A percentile compares a stretch with the other conserved stretches of the same genome.
These are phyloP conservation scores for Suillus plorans DNA, from an alignment of 768 basidiomycete species.

Conservation along the genomic window DNA sequence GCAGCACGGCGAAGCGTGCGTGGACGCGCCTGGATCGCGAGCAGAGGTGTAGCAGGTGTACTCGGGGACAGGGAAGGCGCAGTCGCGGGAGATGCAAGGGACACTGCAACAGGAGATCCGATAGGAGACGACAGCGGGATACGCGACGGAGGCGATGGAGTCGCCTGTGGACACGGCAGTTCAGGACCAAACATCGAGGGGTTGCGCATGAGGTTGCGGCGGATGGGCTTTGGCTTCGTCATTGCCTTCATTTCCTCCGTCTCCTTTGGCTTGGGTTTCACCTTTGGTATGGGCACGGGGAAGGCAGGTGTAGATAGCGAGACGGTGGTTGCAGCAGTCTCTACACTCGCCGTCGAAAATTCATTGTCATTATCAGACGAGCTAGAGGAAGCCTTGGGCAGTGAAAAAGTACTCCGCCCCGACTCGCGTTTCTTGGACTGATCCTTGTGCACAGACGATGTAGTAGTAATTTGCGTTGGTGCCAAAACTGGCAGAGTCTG, in stretches of 20 bases:
- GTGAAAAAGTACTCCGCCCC: constrained; percentile 18
- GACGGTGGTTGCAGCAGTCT: constrained; percentile 30
- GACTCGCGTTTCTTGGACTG: constrained; percentile 15
- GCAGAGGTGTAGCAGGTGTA: constrained; percentile 12
- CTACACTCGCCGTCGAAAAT: constrained; percentile 31
- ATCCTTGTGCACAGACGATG: constrained; percentile 11
- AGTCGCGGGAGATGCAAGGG: constrained; percentile 11
- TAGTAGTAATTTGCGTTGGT: constrained; percentile 24
- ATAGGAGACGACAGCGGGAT: constrained; percentile 30
- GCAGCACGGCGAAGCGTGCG: constrained; percentile 37
- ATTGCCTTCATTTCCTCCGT: constrained; percentile 12
- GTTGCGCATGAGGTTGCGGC: constrained; percentile 53
- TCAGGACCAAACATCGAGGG: constrained; percentile 70
- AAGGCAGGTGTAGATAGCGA: constrained; percentile 20
- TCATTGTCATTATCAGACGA: constrained; percentile 33
- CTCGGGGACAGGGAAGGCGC: constrained; percentile 9
- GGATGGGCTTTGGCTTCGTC: constrained; percentile 28
- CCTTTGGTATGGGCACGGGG: constrained; percentile 17
- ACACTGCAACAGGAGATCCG: constrained; percentile 6
- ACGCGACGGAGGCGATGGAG: constrained; percentile 30
- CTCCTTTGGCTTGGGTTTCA: constrained; percentile 14
- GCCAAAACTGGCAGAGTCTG: constrained; percentile 14
- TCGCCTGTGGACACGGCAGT: constrained; percentile 47
- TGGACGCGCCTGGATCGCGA: constrained; percentile 14
- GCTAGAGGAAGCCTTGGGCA: constrained; percentile 27